Evolutionary conservation across 371 early-diverging fungal genomes (phyloP).

Genomic region (Rhizopus delemar): DNA sequence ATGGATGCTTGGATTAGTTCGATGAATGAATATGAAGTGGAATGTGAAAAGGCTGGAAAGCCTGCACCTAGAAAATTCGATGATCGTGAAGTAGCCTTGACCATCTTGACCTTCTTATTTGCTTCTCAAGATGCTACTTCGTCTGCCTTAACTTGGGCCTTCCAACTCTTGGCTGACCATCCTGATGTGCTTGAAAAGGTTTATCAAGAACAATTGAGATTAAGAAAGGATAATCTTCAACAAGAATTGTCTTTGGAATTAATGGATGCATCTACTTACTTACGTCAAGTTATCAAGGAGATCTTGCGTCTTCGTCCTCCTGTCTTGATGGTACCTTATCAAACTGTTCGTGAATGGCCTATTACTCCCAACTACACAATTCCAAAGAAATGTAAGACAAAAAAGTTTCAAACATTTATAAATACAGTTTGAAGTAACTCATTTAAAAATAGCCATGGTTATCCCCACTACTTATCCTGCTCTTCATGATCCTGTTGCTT

Average conservation of each 20-base stretch:
- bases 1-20: slow-evolving; percentile 55
- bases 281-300: slow-evolving; percentile 55
- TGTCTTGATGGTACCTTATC: slow-evolving; percentile 57
- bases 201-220: slow-evolving; percentile 40
- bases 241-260: slow-evolving; percentile 40
- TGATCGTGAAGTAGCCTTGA: slow-evolving; percentile 52
- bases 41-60: slow-evolving; percentile 35
- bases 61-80: slow-evolving; percentile 48
- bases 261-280: slow-evolving; percentile 44
- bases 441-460: slow-evolving; percentile 33
- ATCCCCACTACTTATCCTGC: slow-evolving; percentile 46
- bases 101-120: slow-evolving; percentile 53
- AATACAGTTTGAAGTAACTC: neutral
- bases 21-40: slow-evolving; percentile 41
- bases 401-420: neutral
- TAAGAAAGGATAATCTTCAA: slow-evolving; percentile 37
- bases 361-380: slow-evolving; percentile 46
- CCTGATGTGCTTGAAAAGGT: slow-evolving; percentile 50
- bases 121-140: slow-evolving; percentile 59
- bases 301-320: slow-evolving; percentile 53
- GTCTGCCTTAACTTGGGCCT: slow-evolving; percentile 56
- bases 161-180: slow-evolving; percentile 53
- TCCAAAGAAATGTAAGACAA: slow-evolving; percentile 38
- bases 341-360: slow-evolving; percentile 50
- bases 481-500: slow-evolving; percentile 39